Conservation (phyloP, 257 asterid genomes). For the Cruciata laevipes region DNA sequence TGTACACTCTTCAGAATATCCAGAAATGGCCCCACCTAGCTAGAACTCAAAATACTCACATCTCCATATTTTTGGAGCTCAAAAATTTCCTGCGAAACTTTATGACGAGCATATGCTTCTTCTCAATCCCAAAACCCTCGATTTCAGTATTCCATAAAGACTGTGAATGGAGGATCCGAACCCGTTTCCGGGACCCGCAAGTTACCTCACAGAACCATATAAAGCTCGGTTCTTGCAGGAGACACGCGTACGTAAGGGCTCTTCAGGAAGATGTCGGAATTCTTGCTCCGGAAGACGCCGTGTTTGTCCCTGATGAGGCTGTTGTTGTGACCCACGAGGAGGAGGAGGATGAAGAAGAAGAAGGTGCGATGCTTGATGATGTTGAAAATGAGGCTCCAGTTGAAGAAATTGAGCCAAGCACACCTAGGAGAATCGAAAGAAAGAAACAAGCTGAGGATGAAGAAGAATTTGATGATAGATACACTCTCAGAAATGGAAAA, state of each 20-base stretch:
- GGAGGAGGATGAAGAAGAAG: constrained; percentile 18
- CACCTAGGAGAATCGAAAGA: constrained; percentile 21
- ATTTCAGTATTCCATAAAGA: constrained; percentile 22
- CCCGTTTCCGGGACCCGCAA: constrained; percentile 30
- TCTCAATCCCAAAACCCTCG: constrained; percentile 44
- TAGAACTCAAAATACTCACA: background rate
- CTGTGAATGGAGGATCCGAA: constrained; percentile 36
- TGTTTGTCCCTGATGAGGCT: constrained; percentile 29
- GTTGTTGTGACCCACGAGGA: constrained; percentile 17
- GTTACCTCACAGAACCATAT: constrained; percentile 18
- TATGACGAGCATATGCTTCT: constrained; percentile 58
- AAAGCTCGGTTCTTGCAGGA: constrained; percentile 2
- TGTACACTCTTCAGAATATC: background rate
- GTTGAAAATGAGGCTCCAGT: constrained; percentile 12
- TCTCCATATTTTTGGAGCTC: background rate
- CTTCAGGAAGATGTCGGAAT: constrained; percentile 45
- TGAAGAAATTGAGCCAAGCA: constrained; percentile 25
- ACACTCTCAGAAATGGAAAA: constrained; percentile 62
- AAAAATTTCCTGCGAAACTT: constrained; percentile 2
- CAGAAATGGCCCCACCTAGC: background rate
- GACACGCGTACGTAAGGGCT: constrained; percentile 20
- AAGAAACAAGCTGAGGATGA: constrained; percentile 26
- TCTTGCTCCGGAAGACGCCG: constrained; percentile 54
- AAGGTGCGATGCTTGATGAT: constrained; percentile 15
- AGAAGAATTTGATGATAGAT: constrained; percentile 35